Base-by-base conservation (phyloP, 2,329 filamentous ascomycete genomes). In the Colletotrichum liaoningense region DNA sequence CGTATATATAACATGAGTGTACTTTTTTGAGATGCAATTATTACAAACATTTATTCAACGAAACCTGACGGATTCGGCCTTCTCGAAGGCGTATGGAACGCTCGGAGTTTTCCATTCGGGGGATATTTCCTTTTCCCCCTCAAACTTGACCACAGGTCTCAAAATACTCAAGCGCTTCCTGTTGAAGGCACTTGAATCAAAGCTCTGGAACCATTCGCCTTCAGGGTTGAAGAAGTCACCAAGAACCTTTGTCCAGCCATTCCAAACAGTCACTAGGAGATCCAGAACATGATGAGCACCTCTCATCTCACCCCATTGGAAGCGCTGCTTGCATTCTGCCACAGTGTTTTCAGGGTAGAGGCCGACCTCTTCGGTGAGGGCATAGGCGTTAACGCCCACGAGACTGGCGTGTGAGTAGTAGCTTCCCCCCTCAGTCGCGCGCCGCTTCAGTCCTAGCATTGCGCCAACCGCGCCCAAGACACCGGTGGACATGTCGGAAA, bases 401-500 rank as follows among this genome's bases (percentile, higher is more conserved):
- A 83, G 76, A 56, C 79, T 76, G 7, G 79, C 78, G 38, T 79
- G 77, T n/a, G 78, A 80, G 24, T 76, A 73, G 70, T 81, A 82
- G 67, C 77, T 79, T 28, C 80, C 80, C 5, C 80, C 81, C 57
- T 79, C 74, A 2, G 52, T 65, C 0, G 82, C 80, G 0, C 82
- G 76, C 56, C 81, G 79, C 28, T 79, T 77, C 4, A 83, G 73
- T 0, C 78, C 81, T n/a, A 82, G 69, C 74, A 83, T 77, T 0
- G 79, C 74, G 5, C 78, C 80, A 0, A 84, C 75, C 5, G 80
- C 81, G 4, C 80, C 80, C 0, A 83, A 72, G 9, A 77, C 73
- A 0, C 81, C 81, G 0, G 81, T 81, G 1, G 79, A 77, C 82
- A 84, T 83, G 67, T 84, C 82, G 2, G 78, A 79, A 19, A 83